Evolutionary conservation across 106 monocot genomes (phyloP).

Genomic region (Triglochin maritima): DNA sequence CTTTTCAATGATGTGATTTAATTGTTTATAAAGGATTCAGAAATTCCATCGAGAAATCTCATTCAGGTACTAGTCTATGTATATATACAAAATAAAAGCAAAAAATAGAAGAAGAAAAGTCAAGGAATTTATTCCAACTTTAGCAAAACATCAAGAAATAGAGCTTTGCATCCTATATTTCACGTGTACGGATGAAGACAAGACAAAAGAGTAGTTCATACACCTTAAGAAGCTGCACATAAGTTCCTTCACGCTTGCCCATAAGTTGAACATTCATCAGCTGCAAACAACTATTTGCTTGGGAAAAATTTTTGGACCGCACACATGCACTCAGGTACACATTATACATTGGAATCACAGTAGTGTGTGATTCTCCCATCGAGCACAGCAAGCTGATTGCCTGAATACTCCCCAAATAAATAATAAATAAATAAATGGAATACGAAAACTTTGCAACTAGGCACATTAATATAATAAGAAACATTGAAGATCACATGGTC

Average conservation of each 20-base stretch:
- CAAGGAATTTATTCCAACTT: too few relatives aligned
- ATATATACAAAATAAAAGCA: too few relatives aligned
- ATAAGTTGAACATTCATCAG: conserved; percentile 48
- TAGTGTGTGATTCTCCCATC: conserved; percentile 39
- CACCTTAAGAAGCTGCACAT: conserved; percentile 87
- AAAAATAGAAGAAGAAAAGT: too few relatives aligned
- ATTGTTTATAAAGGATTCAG: too few relatives aligned
- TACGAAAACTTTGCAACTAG: not conserved
- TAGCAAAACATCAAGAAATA: too few relatives aligned
- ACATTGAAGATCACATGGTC: not conserved
- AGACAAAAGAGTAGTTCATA: not conserved
- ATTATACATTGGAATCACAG: conserved; percentile 43
- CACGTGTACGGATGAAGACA: too few relatives aligned
- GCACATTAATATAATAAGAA: not conserved
- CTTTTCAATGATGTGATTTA: too few relatives aligned
- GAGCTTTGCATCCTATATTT: too few relatives aligned
- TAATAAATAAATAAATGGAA: not conserved
- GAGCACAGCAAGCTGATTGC: conserved; percentile 53
- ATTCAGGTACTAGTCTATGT: too few relatives aligned
- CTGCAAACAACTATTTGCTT: conserved; percentile 46
- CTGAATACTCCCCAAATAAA: conserved; percentile 10
- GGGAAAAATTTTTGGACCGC: conserved; percentile 18
- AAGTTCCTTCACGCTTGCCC: conserved; percentile 89
- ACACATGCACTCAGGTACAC: conserved; percentile 46
- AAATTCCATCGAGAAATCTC: too few relatives aligned